phyloP scores from a whole-genome alignment of 495 filamentous ascomycete genomes.

The Annulohypoxylon moriforme region DNA sequence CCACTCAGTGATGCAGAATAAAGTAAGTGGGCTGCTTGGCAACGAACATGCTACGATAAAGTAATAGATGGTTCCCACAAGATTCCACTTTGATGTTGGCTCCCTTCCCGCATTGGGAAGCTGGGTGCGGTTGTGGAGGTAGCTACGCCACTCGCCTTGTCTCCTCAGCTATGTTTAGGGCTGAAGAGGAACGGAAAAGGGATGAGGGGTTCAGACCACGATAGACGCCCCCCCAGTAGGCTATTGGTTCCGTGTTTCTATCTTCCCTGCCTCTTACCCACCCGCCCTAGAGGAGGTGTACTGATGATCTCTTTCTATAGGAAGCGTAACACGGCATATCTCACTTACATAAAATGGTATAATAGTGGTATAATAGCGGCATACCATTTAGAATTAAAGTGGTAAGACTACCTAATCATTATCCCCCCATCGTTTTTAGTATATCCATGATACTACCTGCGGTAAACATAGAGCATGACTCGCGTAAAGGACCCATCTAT shows the following conservation, averaged over 20 bases:
- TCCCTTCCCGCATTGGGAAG: constrained; percentile 8
- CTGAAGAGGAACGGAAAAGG: constrained; percentile 3
- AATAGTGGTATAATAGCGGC: neutral
- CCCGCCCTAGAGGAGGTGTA: neutral
- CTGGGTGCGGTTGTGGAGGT: neutral
- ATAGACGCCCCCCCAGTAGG: neutral
- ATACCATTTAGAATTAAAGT: neutral
- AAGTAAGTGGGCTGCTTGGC: neutral
- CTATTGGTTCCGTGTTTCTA: neutral
- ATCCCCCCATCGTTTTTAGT: neutral
- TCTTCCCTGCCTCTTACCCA: neutral
- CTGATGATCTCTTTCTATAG: neutral
- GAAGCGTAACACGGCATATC: neutral
- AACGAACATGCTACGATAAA: neutral
- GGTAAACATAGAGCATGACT: neutral
- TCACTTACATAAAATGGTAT: constrained; percentile 2
- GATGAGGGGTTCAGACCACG: neutral
- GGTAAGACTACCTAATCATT: neutral
- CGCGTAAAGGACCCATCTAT: neutral
- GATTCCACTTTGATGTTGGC: neutral
- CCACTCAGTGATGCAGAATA: neutral
- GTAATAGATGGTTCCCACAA: neutral
- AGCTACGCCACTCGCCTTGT: constrained; percentile 11
- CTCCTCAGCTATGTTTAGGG: constrained; percentile 23
- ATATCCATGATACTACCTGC: neutral